A percentile compares a stretch with the other conserved stretches of the same genome.
Evolutionary conservation across 371 early-diverging fungal genomes (phyloP).

Genomic region (Zychaea mexicana): DNA sequence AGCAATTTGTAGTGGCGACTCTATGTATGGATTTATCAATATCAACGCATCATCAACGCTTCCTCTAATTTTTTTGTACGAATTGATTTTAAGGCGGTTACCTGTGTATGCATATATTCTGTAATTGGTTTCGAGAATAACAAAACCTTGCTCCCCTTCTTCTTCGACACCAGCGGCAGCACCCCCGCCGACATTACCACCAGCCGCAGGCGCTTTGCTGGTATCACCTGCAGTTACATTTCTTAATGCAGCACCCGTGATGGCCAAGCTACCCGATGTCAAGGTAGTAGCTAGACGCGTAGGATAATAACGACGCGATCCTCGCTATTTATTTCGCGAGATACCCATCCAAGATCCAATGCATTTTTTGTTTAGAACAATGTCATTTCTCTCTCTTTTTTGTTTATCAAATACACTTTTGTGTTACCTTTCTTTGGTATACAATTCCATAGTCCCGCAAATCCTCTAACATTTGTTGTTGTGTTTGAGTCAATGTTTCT

Average conservation of each 20-base stretch:
- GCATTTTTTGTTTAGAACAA: no score
- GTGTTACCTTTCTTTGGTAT: constrained; percentile 77
- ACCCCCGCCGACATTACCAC: constrained; percentile 17
- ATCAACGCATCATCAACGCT: neutral
- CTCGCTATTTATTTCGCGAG: constrained; percentile 51
- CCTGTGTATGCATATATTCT: constrained; percentile 96
- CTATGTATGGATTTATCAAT: constrained; percentile 25
- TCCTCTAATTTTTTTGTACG: neutral
- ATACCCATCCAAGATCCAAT: no score
- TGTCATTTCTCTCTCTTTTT: neutral
- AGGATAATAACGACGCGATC: constrained; percentile 84
- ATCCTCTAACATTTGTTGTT: constrained; percentile 85
- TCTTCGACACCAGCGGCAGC: constrained; percentile 37
- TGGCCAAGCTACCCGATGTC: constrained; percentile 76
- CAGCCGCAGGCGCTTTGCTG: constrained; percentile 6
- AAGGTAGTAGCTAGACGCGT: constrained; percentile 91
- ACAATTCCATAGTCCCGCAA: constrained; percentile 88
- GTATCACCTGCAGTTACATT: neutral
- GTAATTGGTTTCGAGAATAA: constrained; percentile 92
- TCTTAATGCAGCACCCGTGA: constrained; percentile 25
- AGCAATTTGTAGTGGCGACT: constrained; percentile 96
- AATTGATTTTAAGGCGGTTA: no score
- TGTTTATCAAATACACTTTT: no score
- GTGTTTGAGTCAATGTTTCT: constrained; percentile 82
- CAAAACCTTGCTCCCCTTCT: constrained; percentile 69